phyloP scores from a whole-genome alignment of 768 basidiomycete genomes.

The Pleurotus tuber-regium region DNA sequence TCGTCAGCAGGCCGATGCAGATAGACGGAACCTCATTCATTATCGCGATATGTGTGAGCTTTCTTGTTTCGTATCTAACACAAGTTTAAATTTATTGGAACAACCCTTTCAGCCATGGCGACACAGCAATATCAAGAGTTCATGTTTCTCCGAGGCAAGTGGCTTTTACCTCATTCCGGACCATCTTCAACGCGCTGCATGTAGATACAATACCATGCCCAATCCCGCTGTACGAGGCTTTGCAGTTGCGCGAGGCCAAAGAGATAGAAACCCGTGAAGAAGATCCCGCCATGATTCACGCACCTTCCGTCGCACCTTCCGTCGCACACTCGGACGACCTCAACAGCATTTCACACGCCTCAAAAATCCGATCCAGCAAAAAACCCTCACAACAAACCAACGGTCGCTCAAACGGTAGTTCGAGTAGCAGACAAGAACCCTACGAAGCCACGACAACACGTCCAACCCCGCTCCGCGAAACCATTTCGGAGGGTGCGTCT shows the following conservation, averaged over 20 bases:
- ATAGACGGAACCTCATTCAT: slow-evolving; percentile 55
- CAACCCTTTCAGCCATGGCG: slow-evolving; percentile 44
- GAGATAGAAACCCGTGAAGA: slow-evolving; percentile 58
- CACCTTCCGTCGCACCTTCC: slow-evolving; percentile 26
- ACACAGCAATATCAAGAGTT: slow-evolving; percentile 65
- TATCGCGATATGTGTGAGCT: slow-evolving; percentile 76
- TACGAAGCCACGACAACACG: neutral
- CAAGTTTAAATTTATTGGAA: neutral
- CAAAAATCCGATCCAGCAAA: slow-evolving; percentile 27
- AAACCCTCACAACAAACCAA: slow-evolving; percentile 24
- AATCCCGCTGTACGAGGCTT: slow-evolving; percentile 56
- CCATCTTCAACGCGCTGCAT: slow-evolving; percentile 12
- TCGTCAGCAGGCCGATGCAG: slow-evolving; percentile 58
- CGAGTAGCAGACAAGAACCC: slow-evolving; percentile 20
- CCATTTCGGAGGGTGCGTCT: neutral
- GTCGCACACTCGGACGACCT: slow-evolving; percentile 15
- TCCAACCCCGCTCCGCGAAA: neutral
- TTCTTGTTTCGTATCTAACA: slow-evolving; percentile 6
- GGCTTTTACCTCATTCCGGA: neutral
- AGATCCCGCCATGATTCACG: slow-evolving; percentile 46
- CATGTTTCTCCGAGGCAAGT: slow-evolving; percentile 65
- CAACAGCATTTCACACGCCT: slow-evolving; percentile 13
- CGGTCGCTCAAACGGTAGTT: slow-evolving; percentile 29
- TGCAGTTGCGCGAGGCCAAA: slow-evolving; percentile 49
- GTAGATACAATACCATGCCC: slow-evolving; percentile 69